phyloP scores from a whole-genome alignment of 768 basidiomycete species.

The Hysterangium stoloniferum region DNA sequence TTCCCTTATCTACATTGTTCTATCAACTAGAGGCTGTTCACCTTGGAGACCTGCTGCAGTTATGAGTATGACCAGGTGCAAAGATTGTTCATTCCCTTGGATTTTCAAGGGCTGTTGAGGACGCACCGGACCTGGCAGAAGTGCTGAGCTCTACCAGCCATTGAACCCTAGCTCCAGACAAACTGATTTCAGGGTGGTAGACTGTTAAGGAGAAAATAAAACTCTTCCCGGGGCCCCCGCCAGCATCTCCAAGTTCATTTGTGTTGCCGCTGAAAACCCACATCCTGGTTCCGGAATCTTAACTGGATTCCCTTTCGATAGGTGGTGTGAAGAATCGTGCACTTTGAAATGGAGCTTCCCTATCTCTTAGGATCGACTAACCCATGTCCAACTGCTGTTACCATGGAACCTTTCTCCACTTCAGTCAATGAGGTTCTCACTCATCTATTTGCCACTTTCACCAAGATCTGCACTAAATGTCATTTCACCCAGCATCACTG shows the following conservation, averaged over 20 bases:
- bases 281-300: constrained; percentile 76
- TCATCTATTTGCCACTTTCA: constrained; percentile 86
- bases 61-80: constrained; percentile 66
- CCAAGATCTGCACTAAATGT: constrained; percentile 84
- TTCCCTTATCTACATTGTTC: constrained; percentile 78
- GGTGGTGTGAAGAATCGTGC: constrained; percentile 52
- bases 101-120: constrained; percentile 76
- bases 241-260: constrained; percentile 51
- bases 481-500: constrained; percentile 65
- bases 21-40: constrained; percentile 55
- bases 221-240: constrained; percentile 75
- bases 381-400: constrained; percentile 84
- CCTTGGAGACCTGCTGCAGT: constrained; percentile 75
- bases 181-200: constrained; percentile 67
- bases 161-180: constrained; percentile 67
- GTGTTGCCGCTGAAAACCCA: too few relatives aligned
- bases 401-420: constrained; percentile 85
- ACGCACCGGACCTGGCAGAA: constrained; percentile 66
- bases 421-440: constrained; percentile 82
- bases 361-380: constrained; percentile 80
- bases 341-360: constrained; percentile 70
- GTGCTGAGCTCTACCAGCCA: constrained; percentile 65
- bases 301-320: constrained; percentile 75
- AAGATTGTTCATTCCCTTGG: constrained; percentile 66
- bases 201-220: constrained; percentile 73